Evolutionary conservation across 2,329 filamentous ascomycete species (phyloP), one percentile per base, ranked within the genome.

Genomic region (Cladosporium phlei): DNA sequence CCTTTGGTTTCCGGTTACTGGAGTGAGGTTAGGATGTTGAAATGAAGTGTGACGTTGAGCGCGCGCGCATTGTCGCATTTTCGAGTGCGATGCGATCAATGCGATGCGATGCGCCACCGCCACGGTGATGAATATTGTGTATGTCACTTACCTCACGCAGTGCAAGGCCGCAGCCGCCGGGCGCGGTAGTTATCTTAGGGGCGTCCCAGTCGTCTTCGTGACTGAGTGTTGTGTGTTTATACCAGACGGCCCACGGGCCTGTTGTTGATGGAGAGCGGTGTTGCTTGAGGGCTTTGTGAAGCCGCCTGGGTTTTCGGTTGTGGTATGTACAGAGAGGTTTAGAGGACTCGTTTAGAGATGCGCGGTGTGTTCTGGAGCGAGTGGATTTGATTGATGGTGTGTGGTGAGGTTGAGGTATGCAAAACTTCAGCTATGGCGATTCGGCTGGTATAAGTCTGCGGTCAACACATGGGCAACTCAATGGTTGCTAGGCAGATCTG

Each of bases 121-220:
- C 14, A 30, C 35, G 22, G 37, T 17, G 17, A 22, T 12, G 16
- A 73, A 69, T 71, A 69, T 71, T 66, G 66, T 56, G 64, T 59
- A 69, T 65, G n/a, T 44, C 24, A 61, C 69, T 61, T 69, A 88
- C 85, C 84, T 89, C 83, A 83, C 83, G 83, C 83, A 88, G 82
- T 78, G 82, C 83, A 85, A 86, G 42, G 82, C 83, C 81, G 82
- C 80, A 65, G 77, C 78, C 80, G 84, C 83, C 84, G 84, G 85
- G 84, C 82, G 69, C 44, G 45, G 39, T 47, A 22, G 34, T 25
- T 39, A 46, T 37, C 30, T 29, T 49, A 47, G 16, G 35, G 10
- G 17, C 25, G 20, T 47, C 28, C 44, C 44, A 47, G 44, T 47
- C 44, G 35, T 35, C 10, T 29, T 21, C 14, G 29, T 29, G 29